Evolutionary conservation across 1,139 yeast genomes (phyloP), one percentile per base, ranked within the genome.

Genomic region (Spencermartinsiella ligniputridi): DNA sequence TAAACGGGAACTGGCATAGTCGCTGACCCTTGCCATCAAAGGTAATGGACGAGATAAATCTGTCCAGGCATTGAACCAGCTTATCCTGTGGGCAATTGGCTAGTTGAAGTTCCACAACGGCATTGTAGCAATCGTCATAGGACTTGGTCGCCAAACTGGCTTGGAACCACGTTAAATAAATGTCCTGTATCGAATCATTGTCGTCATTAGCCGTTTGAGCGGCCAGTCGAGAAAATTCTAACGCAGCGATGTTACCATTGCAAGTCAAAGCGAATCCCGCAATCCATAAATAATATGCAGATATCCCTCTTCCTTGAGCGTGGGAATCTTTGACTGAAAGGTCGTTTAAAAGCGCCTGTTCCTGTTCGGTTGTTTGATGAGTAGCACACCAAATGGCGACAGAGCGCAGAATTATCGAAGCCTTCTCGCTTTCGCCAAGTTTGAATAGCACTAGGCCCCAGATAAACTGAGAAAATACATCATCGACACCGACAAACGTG

Each of bases 51-150:
- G 41, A 40, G 12, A 55, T 52, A 21, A 56, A 46, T 12, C 38
- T 41, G 6, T 52, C 56, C 2, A 57, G 44, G 5, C 48, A 43
- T 13, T 36, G 44, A 22, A 39, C 44, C 27, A 47, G 35, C 32
- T 39, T 33, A 34, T 39, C 38, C 22, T 38, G 35, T 18, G 41
- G 49, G 9, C 39, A 40, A 29, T 46, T 44, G 34, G 41, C 33
- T 30, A 46, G 37, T 19, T 50, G 42, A 13, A 61, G 47, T 42
- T 60, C 63, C 12, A 50, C 51, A 27, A 62, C 20, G 3, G 67
- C 67, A 15, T 53, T 51, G 45, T 66, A 66, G 2, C 67, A 68
- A 19, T 55, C 55, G 27, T 56, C 58, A 37, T 51, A 56, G 25
- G 52, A 52, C 24, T 55, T 52, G 2, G 52, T 46, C 3, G 44